These are phyloP conservation scores for Cladorrhinum sp. DNA, from an alignment of 2,329 filamentous ascomycete genomes.

Conservation along the genomic window DNA sequence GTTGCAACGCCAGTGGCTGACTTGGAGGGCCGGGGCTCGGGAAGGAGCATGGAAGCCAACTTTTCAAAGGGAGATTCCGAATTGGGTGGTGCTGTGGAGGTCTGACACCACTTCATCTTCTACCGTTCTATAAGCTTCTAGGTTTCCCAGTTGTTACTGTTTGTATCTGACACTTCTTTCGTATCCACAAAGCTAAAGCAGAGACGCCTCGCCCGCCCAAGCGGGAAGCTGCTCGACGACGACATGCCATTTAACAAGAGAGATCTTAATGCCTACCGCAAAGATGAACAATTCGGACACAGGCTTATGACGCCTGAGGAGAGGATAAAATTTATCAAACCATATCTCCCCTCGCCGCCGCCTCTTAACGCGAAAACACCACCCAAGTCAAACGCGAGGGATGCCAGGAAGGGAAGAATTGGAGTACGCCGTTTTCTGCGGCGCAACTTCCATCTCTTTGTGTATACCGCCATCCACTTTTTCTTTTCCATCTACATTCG, in stretches of 20 bases:
- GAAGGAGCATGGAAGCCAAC: conserved; percentile 10
- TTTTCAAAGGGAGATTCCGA: conserved; percentile 6
- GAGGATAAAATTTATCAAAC: conserved; percentile 43
- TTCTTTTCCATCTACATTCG: conserved; percentile 88
- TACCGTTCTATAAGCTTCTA: background rate
- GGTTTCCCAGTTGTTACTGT: background rate
- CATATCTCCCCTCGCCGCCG: conserved; percentile 38
- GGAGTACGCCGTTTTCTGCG: conserved; percentile 61
- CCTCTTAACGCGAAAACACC: conserved; percentile 24
- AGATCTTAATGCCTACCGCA: conserved; percentile 43
- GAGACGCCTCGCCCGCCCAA: background rate
- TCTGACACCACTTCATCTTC: conserved; percentile 1
- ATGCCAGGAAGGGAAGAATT: conserved; percentile 40
- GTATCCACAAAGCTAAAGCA: background rate
- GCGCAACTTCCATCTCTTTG: conserved; percentile 60
- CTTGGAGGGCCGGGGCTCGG: background rate
- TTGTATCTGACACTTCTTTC: background rate
- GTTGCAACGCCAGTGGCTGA: background rate
- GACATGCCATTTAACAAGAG: conserved; percentile 37
- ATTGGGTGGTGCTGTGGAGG: background rate
- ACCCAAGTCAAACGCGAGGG: conserved; percentile 24
- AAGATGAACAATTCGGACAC: conserved; percentile 43
- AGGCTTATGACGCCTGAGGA: conserved; percentile 42
- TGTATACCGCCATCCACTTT: conserved; percentile 70
- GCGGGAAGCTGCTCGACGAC: background rate